A percentile compares a stretch with the other conserved stretches of the same genome.
These are phyloP conservation scores for Phoma sp. DNA, from an alignment of 2,329 filamentous ascomycete genomes.

Conservation along the genomic window DNA sequence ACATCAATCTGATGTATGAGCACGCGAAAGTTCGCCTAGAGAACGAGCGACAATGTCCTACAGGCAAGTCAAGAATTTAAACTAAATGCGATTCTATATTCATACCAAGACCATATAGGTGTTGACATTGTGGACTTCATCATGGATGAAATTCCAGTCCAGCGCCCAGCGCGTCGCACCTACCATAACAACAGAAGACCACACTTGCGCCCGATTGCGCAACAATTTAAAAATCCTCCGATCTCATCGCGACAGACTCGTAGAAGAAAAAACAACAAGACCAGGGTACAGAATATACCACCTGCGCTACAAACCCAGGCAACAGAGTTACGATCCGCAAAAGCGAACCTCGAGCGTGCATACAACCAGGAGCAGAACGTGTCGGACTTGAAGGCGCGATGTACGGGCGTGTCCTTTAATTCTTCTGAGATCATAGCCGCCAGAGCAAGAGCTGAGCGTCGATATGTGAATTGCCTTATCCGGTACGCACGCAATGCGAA, in stretches of 20 bases:
- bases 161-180: not conserved
- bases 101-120: constrained; percentile 7
- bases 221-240: not conserved
- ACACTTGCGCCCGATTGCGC: not conserved
- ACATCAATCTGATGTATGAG: constrained; percentile 24
- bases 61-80: constrained; percentile 11
- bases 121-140: constrained; percentile 38
- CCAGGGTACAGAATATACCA: not conserved
- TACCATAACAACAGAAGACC: not conserved
- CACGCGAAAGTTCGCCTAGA: constrained; percentile 24
- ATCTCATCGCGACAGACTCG: not conserved
- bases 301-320: constrained; percentile 6
- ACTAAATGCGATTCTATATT: not conserved
- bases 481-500: constrained; percentile 22
- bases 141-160: constrained; percentile 23
- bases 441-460: constrained; percentile 20
- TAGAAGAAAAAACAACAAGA: not conserved
- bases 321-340: constrained; percentile 14
- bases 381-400: not conserved
- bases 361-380: constrained; percentile 20
- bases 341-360: constrained; percentile 15
- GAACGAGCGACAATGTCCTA: constrained; percentile 24
- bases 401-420: not conserved
- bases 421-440: not conserved
- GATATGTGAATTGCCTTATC: constrained; percentile 27